Percentiles rank a stretch among this genome's conserved stretches.
phyloP scores from a whole-genome alignment of 768 basidiomycete genomes.

The Lactarius deliciosus region DNA sequence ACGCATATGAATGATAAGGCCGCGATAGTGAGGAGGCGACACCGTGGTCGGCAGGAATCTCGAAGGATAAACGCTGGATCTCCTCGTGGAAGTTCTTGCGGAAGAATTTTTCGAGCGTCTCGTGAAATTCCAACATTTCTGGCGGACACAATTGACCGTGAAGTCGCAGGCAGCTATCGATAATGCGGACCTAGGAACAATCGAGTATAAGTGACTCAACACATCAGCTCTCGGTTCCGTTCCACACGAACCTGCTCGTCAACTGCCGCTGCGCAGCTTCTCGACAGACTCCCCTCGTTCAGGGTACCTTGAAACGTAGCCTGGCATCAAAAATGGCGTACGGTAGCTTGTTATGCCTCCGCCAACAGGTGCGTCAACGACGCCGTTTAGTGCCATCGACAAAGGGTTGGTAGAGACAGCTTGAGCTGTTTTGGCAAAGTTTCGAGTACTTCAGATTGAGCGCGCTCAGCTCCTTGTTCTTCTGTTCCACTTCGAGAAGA shows the following conservation, averaged over 20 bases:
- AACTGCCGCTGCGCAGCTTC: slow-evolving; percentile 67
- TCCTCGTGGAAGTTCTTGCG: slow-evolving; percentile 82
- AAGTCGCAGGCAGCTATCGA: slow-evolving; percentile 80
- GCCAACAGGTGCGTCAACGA: slow-evolving; percentile 78
- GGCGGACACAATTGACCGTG: slow-evolving; percentile 80
- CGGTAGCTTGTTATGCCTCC: slow-evolving; percentile 80
- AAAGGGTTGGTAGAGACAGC: slow-evolving; percentile 74
- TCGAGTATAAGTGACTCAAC: slow-evolving; percentile 3
- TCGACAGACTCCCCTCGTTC: slow-evolving; percentile 70
- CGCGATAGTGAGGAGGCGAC: slow-evolving; percentile 18
- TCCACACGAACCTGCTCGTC: slow-evolving; percentile 70
- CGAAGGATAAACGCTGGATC: slow-evolving; percentile 66
- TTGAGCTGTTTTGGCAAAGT: slow-evolving; percentile 75
- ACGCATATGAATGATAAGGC: slow-evolving; percentile 22
- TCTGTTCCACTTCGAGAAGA: slow-evolving; percentile 73
- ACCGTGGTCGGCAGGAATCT: slow-evolving; percentile 49
- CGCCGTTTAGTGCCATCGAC: slow-evolving; percentile 83
- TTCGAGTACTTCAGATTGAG: slow-evolving; percentile 70
- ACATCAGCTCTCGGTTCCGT: slow-evolving; percentile 3
- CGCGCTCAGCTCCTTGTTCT: slow-evolving; percentile 72
- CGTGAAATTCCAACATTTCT: slow-evolving; percentile 92
- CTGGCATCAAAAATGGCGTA: slow-evolving; percentile 68
- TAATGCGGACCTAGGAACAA: slow-evolving; percentile 61
- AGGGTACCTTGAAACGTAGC: slow-evolving; percentile 66
- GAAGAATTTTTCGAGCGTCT: slow-evolving; percentile 84